phyloP scores from a whole-genome alignment of 140 eudicot species.

The Erigeron philadelphicus region DNA sequence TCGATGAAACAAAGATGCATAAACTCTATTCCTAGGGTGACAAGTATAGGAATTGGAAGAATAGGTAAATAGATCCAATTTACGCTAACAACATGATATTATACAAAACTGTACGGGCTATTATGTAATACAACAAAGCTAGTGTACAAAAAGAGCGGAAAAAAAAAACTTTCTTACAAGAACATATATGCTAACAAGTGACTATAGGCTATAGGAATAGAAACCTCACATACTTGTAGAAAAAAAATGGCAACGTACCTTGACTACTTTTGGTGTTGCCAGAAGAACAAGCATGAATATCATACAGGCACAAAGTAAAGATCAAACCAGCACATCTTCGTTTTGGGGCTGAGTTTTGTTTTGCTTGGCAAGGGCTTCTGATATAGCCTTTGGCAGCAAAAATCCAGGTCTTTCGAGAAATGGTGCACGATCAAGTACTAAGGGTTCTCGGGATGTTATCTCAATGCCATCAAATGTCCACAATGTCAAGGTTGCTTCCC shows the following conservation, averaged over 20 bases:
- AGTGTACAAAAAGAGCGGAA: neutral
- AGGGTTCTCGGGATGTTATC: slow-evolving; percentile 67
- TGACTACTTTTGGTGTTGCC: slow-evolving; percentile 20
- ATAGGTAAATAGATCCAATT: neutral
- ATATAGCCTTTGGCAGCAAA: slow-evolving; percentile 85
- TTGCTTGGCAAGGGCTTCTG: slow-evolving; percentile 68
- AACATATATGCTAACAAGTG: neutral
- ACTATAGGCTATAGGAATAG: neutral
- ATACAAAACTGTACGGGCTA: slow-evolving; percentile 9
- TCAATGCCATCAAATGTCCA: slow-evolving; percentile 79
- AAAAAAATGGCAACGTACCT: slow-evolving; percentile 8
- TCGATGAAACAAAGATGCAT: neutral
- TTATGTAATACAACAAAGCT: slow-evolving; percentile 17
- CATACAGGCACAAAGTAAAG: neutral
- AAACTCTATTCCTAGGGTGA: neutral
- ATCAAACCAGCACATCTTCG: slow-evolving; percentile 19
- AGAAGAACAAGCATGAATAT: slow-evolving; percentile 18
- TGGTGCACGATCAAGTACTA: slow-evolving; percentile 83
- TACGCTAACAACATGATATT: neutral
- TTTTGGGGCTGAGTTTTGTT: slow-evolving; percentile 49
- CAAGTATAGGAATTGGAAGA: neutral
- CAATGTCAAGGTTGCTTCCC: slow-evolving; percentile 65
- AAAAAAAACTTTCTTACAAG: neutral
- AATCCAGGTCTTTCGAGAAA: slow-evolving; percentile 94
- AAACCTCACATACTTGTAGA: slow-evolving; percentile 23